phyloP scores from a whole-genome alignment of 257 asterid species.

The Verbascum thapsus region DNA sequence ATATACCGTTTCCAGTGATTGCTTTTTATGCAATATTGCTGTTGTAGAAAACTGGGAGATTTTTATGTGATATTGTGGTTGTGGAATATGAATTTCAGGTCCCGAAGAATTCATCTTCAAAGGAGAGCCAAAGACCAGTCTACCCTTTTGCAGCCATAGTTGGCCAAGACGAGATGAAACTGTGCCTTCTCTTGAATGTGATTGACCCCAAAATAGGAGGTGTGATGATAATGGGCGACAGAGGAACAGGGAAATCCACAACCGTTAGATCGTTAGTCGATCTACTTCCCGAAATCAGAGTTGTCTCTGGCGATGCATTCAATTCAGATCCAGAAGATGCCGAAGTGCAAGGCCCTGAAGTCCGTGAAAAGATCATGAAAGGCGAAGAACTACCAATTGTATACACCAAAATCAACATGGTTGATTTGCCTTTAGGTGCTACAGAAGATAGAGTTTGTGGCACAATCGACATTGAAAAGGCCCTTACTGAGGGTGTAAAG shows the following conservation, averaged over 20 bases:
- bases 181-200: constrained; percentile 82
- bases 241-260: constrained; percentile 97
- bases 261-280: constrained; percentile 83
- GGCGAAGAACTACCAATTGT: constrained; percentile 57
- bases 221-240: constrained; percentile 97
- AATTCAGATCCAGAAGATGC: constrained; percentile 93
- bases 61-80: constrained; percentile 9
- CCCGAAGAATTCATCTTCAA: constrained; percentile 56
- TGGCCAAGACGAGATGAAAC: constrained; percentile 97
- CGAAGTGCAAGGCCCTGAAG: constrained; percentile 82
- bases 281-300: constrained; percentile 82
- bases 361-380: constrained; percentile 53
- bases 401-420: constrained; percentile 80
- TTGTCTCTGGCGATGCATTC: constrained; percentile 79
- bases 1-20: too few relatives aligned
- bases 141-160: constrained; percentile 97
- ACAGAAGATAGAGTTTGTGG: constrained; percentile 96
- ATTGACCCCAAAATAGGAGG: constrained; percentile 98
- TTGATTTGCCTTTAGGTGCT: constrained; percentile 91
- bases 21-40: too few relatives aligned
- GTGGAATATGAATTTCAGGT: constrained; percentile 39
- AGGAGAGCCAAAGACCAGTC: constrained; percentile 85
- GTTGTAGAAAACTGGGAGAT: neutral
- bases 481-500: constrained; percentile 91
- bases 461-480: constrained; percentile 91